These are phyloP conservation scores for Karstenula rhodostoma DNA, from an alignment of 2,329 filamentous ascomycete genomes.

Conservation along the genomic window DNA sequence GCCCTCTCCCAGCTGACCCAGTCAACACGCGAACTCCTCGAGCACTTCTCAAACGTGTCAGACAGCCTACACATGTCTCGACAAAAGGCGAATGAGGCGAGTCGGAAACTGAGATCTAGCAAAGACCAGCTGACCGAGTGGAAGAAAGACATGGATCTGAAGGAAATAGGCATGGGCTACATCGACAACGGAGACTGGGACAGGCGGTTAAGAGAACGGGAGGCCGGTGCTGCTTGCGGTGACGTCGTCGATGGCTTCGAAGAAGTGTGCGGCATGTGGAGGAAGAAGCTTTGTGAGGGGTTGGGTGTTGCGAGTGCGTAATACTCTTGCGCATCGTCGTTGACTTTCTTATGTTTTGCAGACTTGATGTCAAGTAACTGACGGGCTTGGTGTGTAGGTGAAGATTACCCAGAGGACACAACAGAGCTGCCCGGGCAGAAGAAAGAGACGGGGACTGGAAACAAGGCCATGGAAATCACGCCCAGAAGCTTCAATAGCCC, in stretches of 20 bases:
- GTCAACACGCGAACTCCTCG: constrained; percentile 73
- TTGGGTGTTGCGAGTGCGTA: constrained; percentile 49
- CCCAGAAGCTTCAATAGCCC: background rate
- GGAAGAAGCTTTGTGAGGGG: constrained; percentile 70
- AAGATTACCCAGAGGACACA: constrained; percentile 7
- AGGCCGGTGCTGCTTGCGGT: constrained; percentile 83
- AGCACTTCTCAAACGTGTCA: constrained; percentile 83
- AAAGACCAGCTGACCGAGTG: constrained; percentile 88
- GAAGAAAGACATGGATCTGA: constrained; percentile 79
- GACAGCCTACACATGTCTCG: constrained; percentile 95
- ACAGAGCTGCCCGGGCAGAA: background rate
- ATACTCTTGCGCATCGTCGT: constrained; percentile 3
- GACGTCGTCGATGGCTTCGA: constrained; percentile 94
- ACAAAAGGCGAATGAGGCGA: constrained; percentile 84
- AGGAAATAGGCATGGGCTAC: constrained; percentile 84
- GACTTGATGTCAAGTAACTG: background rate
- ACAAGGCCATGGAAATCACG: background rate
- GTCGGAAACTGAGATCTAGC: constrained; percentile 79
- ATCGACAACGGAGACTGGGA: constrained; percentile 86
- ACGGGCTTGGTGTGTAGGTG: constrained; percentile 10
- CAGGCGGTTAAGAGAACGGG: constrained; percentile 74
- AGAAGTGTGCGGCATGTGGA: constrained; percentile 85
- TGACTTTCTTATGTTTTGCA: constrained; percentile 8
- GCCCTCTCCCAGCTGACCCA: constrained; percentile 72
- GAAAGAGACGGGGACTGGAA: background rate